These are phyloP conservation scores for Aschersonia sp. DNA, from an alignment of 2,329 filamentous ascomycete genomes.

Conservation along the genomic window DNA sequence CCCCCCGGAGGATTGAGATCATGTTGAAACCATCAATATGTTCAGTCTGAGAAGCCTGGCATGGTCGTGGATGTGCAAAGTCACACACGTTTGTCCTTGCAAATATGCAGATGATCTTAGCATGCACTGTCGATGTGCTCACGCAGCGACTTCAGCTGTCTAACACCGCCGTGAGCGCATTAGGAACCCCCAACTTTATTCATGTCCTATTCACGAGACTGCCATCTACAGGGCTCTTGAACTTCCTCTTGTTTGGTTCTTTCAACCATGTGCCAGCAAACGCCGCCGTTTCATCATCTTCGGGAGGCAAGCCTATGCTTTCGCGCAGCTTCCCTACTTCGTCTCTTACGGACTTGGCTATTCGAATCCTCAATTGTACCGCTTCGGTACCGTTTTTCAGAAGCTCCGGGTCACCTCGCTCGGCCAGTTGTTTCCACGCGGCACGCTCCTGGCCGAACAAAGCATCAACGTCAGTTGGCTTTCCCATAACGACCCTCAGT, in stretches of 20 bases:
- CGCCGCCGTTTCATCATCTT: constrained; percentile 65
- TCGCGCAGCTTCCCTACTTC: constrained; percentile 69
- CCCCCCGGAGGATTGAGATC: no score
- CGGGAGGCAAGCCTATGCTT: constrained; percentile 52
- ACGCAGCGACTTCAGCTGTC: no score
- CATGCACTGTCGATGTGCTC: no score
- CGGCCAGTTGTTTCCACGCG: constrained; percentile 57
- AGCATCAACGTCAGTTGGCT: constrained; percentile 56
- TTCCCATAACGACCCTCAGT: constrained; percentile 64
- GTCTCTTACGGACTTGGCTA: constrained; percentile 61
- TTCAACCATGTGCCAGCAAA: constrained; percentile 68
- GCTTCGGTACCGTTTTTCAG: constrained; percentile 43
- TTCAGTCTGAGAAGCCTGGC: no score
- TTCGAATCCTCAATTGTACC: constrained; percentile 55
- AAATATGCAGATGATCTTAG: no score
- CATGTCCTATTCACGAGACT: constrained; percentile 28
- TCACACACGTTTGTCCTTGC: no score
- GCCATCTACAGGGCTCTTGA: constrained; percentile 38
- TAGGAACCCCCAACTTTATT: not conserved
- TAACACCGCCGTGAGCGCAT: no score
- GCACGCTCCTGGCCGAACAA: constrained; percentile 65
- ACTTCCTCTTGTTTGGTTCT: constrained; percentile 31
- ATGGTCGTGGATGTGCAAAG: no score
- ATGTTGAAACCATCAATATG: no score
- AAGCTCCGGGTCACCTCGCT: constrained; percentile 30